Base-by-base conservation (phyloP, 495 filamentous ascomycete species). In the Annulohypoxylon nitens region DNA sequence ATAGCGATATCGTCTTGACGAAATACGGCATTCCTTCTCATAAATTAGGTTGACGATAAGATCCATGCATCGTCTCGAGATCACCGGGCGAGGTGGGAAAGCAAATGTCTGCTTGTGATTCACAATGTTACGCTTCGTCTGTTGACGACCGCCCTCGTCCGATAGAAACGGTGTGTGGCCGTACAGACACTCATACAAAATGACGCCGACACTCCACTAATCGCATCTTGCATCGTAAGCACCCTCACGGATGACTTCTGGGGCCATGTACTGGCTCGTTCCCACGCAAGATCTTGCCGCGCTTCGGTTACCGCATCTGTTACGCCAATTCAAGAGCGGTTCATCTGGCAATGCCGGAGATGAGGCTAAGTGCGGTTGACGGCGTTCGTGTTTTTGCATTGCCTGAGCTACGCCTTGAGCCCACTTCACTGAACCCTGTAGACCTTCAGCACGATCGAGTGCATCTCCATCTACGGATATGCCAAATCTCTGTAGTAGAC, bases 221-320 rank as follows among this genome's bases (percentile, higher is more conserved):
- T 97, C 95, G 80, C 95, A 97, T 67, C 95, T 84, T 25, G 91
- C 95, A 83, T 98, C 95, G 78, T 98, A 97, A 30, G 85, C 81
- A 57, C 94, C 87, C 18, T 93, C 95, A 67, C 89, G 84, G 64
- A 97, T 90, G 33, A 98, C 92, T 81, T 97, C 95, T 3, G 95
- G 95, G 1, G 95, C 95, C 95, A 97, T 97, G 81, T 97, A 98
- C 80, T 97, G 95, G 78, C 93, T 97, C 0, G 95, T 98, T 3
- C 95, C 95, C 39, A 98, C 93, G n/a, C 97, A 89, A 70, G 93
- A 97, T 61, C 89, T 87, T 8, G 95, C 95, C 51, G 93, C 85
- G 45, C 87, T 87, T 39, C 94, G 88, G 73, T 88, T 92, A 10
- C 93, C 89, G 48, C 87, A 89, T 6, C 88, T 88, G 77, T 97